A percentile compares a stretch with the other conserved stretches of the same genome.
phyloP scores from a whole-genome alignment of 495 filamentous ascomycete genomes.

The Hypoxylon lienhwacheense region DNA sequence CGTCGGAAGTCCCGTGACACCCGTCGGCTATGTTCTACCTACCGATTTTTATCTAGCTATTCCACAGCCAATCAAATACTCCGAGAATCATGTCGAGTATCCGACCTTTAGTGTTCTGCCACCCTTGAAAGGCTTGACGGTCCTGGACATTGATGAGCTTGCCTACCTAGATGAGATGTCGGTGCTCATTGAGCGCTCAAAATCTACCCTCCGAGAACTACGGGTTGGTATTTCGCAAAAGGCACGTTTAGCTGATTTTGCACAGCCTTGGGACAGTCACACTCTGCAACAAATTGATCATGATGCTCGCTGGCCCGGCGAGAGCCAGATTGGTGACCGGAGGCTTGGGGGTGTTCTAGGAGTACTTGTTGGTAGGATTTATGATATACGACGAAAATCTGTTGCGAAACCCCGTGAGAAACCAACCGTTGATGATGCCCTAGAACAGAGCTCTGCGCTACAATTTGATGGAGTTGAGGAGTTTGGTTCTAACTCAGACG shows the following conservation, averaged over 20 bases:
- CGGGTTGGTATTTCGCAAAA: conserved; percentile 74
- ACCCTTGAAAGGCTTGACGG: conserved; percentile 75
- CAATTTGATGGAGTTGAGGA: conserved; percentile 20
- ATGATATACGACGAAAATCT: conserved; percentile 54
- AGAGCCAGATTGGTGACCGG: conserved; percentile 49
- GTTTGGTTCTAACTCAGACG: conserved; percentile 19
- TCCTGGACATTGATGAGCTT: conserved; percentile 86
- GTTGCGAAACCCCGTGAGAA: conserved; percentile 9
- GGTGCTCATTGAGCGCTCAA: conserved; percentile 74
- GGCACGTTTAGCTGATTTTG: conserved; percentile 59
- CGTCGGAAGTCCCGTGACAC: conserved; percentile 45
- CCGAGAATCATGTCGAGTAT: conserved; percentile 65
- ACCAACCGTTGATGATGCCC: neutral
- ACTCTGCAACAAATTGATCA: conserved; percentile 62
- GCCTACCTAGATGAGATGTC: conserved; percentile 89
- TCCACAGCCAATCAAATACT: conserved; percentile 40
- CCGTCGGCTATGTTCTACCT: conserved; percentile 47
- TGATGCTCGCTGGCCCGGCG: conserved; percentile 52
- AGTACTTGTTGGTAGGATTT: conserved; percentile 66
- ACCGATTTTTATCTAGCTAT: conserved; percentile 32
- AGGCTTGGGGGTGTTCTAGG: conserved; percentile 72
- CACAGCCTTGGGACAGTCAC: conserved; percentile 62
- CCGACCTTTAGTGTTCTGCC: conserved; percentile 86
- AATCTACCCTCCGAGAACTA: conserved; percentile 68
- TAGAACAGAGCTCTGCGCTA: conserved; percentile 3